Evolutionary conservation across 1,284 basidiomycete genomes (phyloP).

Genomic region (Ustilago bromivora): DNA sequence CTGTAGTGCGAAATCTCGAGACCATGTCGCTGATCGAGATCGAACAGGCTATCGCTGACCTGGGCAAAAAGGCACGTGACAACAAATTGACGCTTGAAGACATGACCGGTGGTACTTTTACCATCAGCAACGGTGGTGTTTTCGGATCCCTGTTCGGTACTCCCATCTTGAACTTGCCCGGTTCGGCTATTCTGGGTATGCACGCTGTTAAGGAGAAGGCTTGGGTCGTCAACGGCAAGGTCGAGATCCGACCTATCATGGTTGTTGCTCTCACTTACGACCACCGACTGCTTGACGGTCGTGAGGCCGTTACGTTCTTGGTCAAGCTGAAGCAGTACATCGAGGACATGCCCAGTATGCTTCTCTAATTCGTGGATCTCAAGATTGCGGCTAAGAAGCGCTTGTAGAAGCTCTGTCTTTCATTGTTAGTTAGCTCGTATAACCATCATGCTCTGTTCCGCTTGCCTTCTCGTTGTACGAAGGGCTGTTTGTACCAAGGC

Average conservation of each 20-base stretch:
- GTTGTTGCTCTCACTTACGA: constrained; percentile 87
- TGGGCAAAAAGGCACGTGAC: constrained; percentile 96
- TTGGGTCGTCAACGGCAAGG: constrained; percentile 78
- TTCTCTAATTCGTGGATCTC: constrained; percentile 37
- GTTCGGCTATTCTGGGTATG: constrained; percentile 94
- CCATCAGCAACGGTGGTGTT: constrained; percentile 98
- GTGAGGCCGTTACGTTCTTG: constrained; percentile 97
- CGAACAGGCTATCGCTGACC: constrained; percentile 87
- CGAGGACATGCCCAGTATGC: constrained; percentile 68
- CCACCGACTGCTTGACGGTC: constrained; percentile 92
- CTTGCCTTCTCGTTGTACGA: neutral
- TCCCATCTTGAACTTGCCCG: constrained; percentile 92
- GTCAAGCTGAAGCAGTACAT: constrained; percentile 75
- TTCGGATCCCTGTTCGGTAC: constrained; percentile 97
- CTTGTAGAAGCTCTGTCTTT: neutral
- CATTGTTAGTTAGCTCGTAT: neutral
- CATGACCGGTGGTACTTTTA: constrained; percentile 93
- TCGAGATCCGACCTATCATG: constrained; percentile 95
- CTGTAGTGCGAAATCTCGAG: constrained; percentile 93
- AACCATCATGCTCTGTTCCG: constrained; percentile 7
- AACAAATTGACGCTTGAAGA: constrained; percentile 90
- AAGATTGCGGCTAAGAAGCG: too few relatives aligned
- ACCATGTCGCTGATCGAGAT: constrained; percentile 87
- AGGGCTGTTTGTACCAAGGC: neutral
- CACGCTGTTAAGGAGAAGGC: constrained; percentile 95